A percentile compares a stretch with the other conserved stretches of the same genome.
Conservation (phyloP, 139 green algal species). For the Auxenochlorella pyrenoidosa region DNA sequence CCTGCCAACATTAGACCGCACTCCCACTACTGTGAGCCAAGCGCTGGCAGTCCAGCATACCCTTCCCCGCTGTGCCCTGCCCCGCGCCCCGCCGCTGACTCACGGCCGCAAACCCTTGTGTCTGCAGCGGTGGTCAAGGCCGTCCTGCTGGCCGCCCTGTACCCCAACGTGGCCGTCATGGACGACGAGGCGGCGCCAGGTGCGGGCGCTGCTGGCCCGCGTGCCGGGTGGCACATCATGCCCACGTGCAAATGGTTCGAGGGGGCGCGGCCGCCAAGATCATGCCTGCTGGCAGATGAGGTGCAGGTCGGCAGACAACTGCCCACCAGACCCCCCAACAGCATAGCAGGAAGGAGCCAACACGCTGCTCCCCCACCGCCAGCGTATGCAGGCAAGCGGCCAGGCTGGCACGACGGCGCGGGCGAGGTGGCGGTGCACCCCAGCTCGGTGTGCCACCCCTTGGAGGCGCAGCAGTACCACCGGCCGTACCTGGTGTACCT, state of each 20-base stretch:
- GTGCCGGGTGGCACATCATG: neutral
- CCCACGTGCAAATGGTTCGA: neutral
- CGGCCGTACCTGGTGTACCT: slow-evolving; percentile 84
- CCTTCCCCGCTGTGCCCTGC: too few relatives aligned
- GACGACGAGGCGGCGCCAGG: slow-evolving; percentile 49
- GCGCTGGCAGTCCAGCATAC: too few relatives aligned
- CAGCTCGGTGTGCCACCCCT: slow-evolving; percentile 57
- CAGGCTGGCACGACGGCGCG: slow-evolving; percentile 60
- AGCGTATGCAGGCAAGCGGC: slow-evolving; percentile 32
- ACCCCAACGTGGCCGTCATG: slow-evolving; percentile 88
- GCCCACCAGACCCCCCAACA: too few relatives aligned
- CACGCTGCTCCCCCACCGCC: neutral
- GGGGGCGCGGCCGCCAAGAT: too few relatives aligned
- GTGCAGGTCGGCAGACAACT: too few relatives aligned
- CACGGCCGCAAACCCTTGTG: neutral
- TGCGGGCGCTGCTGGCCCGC: neutral
- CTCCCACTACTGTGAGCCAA: too few relatives aligned
- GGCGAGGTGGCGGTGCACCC: slow-evolving; percentile 81
- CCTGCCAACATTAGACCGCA: too few relatives aligned
- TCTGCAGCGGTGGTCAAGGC: slow-evolving; percentile 70
- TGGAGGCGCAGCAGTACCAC: slow-evolving; percentile 58
- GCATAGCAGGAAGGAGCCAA: too few relatives aligned
- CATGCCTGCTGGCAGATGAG: too few relatives aligned
- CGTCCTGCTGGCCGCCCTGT: slow-evolving; percentile 85
- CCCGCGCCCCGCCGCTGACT: neutral